A percentile compares a stretch with the other conserved stretches of the same genome.
These are phyloP conservation scores for Panaeolus cyanescens DNA, from an alignment of 768 basidiomycete species.

Conservation along the genomic window DNA sequence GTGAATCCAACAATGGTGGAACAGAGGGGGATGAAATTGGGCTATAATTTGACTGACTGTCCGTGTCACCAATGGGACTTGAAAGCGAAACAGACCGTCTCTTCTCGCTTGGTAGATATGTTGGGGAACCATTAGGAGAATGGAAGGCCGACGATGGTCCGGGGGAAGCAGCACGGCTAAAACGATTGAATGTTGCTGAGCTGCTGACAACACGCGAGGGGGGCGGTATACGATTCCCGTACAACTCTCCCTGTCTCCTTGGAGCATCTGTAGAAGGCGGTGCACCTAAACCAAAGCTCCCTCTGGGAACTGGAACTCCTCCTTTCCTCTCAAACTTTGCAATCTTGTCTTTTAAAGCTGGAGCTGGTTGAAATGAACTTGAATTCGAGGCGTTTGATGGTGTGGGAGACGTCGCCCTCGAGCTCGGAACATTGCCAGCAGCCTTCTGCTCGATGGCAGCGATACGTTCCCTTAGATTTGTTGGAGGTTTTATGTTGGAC, in stretches of 20 bases:
- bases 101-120: constrained; percentile 12
- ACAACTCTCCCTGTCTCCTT: constrained; percentile 64
- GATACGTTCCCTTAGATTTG: constrained; percentile 80
- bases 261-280: constrained; percentile 54
- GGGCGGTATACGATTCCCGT: constrained; percentile 71
- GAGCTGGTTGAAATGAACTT: constrained; percentile 22
- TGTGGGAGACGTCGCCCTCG: constrained; percentile 30
- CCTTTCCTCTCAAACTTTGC: constrained; percentile 82
- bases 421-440: constrained; percentile 16
- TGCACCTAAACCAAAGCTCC: constrained; percentile 69
- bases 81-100: constrained; percentile 34
- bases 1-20: constrained; percentile 28
- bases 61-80: constrained; percentile 21
- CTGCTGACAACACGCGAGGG: constrained; percentile 33
- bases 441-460: constrained; percentile 74
- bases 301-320: constrained; percentile 72
- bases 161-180: constrained; percentile 27
- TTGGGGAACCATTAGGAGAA: constrained; percentile 11
- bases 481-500: constrained; percentile 35
- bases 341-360: constrained; percentile 63
- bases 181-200: constrained; percentile 17
- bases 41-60: constrained; percentile 23
- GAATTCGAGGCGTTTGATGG: constrained; percentile 23
- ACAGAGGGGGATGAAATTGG: constrained; percentile 31
- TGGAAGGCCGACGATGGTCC: constrained; percentile 11